A percentile compares a stretch with the other conserved stretches of the same genome.
phyloP scores from a whole-genome alignment of 495 filamentous ascomycete genomes.

The Xeromyces bisporus region DNA sequence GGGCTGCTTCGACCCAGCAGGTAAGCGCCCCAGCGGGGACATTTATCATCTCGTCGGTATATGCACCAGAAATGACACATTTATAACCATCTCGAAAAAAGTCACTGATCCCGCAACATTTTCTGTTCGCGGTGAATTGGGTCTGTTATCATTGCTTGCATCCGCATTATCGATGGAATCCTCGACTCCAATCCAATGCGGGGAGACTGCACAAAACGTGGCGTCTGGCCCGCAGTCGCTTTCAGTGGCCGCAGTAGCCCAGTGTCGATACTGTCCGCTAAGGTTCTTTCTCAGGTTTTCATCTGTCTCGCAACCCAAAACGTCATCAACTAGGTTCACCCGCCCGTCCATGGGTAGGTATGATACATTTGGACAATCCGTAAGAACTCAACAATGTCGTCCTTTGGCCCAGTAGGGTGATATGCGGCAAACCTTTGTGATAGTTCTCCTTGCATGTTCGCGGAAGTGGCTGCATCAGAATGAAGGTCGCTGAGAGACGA shows the following conservation, averaged over 20 bases:
- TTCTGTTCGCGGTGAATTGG: background rate
- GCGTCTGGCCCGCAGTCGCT: background rate
- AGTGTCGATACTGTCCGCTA: background rate
- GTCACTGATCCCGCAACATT: background rate
- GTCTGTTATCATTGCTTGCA: background rate
- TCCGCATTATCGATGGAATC: background rate
- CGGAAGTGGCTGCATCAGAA: background rate
- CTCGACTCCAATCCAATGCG: background rate
- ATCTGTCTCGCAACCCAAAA: background rate
- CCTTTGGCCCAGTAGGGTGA: background rate
- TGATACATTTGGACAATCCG: background rate
- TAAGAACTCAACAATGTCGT: conserved; percentile 1
- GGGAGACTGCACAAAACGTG: background rate
- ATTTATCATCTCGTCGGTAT: background rate
- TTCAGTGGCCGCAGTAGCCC: background rate
- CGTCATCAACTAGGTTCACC: conserved; percentile 1
- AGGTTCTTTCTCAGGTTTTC: background rate
- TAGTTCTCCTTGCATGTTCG: background rate
- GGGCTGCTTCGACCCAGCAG: background rate
- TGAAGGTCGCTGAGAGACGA: background rate
- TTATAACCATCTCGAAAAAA: background rate
- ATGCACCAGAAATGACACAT: background rate
- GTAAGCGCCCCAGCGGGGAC: background rate
- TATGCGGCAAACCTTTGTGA: background rate
- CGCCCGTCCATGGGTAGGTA: background rate